Conservation (phyloP, 139 green algal species). For the Tetratostichococcus sp. region DNA sequence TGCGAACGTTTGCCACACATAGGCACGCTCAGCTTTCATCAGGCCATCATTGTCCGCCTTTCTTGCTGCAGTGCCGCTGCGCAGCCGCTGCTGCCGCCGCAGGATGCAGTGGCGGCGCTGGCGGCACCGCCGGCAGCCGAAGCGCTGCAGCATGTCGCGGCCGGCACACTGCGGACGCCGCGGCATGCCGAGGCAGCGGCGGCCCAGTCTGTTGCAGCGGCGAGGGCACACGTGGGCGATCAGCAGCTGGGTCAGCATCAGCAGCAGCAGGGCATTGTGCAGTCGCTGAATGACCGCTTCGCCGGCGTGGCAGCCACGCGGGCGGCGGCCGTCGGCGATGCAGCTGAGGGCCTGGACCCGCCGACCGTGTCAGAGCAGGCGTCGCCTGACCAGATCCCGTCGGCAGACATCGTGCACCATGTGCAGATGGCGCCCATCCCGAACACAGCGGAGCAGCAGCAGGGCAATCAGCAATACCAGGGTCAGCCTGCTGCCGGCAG, state of each 20-base stretch:
- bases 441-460: no score
- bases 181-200: background rate
- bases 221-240: no score
- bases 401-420: background rate
- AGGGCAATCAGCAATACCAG: no score
- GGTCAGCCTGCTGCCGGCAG: no score
- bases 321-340: no score
- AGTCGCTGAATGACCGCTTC: background rate
- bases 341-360: background rate
- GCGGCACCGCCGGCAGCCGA: no score
- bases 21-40: no score
- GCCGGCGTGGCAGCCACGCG: background rate
- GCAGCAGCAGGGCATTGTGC: background rate
- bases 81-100: background rate
- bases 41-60: no score
- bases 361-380: background rate
- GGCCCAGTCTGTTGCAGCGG: background rate
- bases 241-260: background rate
- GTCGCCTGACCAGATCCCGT: background rate
- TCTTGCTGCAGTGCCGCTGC: no score
- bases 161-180: no score
- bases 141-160: background rate
- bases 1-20: no score
- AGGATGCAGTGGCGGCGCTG: background rate
- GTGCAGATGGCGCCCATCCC: no score